Percentiles rank a stretch among this genome's conserved stretches.
These are phyloP conservation scores for Corylus heterophylla DNA, from an alignment of 306 rosid species.

Conservation along the genomic window DNA sequence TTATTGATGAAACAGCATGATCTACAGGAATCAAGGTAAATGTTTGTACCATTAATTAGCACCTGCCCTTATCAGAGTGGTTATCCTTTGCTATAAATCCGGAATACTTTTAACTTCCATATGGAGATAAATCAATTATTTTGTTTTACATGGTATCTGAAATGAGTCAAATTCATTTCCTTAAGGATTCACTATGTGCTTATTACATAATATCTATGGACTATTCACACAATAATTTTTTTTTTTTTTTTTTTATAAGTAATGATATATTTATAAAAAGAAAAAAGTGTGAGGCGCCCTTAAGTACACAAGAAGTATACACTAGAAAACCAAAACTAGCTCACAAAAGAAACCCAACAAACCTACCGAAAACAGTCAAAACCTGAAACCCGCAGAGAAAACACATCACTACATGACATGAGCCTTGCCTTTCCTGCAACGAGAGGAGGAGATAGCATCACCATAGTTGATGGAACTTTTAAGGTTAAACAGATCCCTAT, in stretches of 20 bases:
- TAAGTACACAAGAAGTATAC: too few relatives aligned
- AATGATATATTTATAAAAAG: too few relatives aligned
- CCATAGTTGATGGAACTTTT: too few relatives aligned
- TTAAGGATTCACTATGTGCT: not conserved
- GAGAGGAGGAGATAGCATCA: too few relatives aligned
- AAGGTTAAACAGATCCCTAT: not conserved
- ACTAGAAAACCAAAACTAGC: too few relatives aligned
- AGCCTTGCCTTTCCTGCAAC: too few relatives aligned
- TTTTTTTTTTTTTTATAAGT: too few relatives aligned
- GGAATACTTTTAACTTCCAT: not conserved
- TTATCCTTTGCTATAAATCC: not conserved
- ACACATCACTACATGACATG: too few relatives aligned
- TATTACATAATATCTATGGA: constrained; percentile 6
- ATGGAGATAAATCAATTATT: not conserved
- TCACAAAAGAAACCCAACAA: too few relatives aligned
- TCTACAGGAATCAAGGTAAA: constrained; percentile 93
- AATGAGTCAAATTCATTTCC: not conserved
- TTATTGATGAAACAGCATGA: constrained; percentile 91
- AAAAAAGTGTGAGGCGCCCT: too few relatives aligned
- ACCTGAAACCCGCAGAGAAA: too few relatives aligned
- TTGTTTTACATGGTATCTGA: not conserved
- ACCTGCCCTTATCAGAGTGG: constrained; percentile 7
- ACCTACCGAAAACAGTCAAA: too few relatives aligned
- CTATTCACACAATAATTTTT: not conserved
- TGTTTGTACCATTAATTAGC: constrained; percentile 10